These are phyloP conservation scores for Falciphora oryzae DNA, from an alignment of 2,329 filamentous ascomycete genomes.

Conservation along the genomic window DNA sequence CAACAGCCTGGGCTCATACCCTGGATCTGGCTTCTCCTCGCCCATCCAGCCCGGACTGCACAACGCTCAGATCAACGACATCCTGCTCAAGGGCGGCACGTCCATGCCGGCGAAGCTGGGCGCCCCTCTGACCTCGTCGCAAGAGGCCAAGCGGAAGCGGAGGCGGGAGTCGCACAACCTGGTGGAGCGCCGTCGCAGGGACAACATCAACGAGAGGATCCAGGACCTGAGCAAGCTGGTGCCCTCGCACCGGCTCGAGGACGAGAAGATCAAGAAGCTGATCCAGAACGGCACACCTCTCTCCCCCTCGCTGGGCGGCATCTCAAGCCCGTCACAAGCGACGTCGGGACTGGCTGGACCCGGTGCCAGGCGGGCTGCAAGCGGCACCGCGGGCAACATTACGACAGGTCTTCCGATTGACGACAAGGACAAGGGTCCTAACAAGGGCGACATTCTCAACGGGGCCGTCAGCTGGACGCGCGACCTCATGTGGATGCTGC, in stretches of 20 bases:
- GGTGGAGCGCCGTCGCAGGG: slow-evolving; percentile 86
- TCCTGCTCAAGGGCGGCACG: slow-evolving; percentile 79
- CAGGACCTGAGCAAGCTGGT: slow-evolving; percentile 94
- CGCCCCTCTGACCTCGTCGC: slow-evolving; percentile 54
- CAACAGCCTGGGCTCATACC: slow-evolving; percentile 76
- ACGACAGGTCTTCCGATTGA: slow-evolving; percentile 89
- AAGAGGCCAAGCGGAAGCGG: slow-evolving; percentile 89
- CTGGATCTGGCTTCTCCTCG: slow-evolving; percentile 84
- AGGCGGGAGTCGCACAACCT: slow-evolving; percentile 93
- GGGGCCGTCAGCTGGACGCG: slow-evolving; percentile 95
- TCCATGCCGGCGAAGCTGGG: slow-evolving; percentile 86
- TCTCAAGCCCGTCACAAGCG: slow-evolving; percentile 64
- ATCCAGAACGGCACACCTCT: slow-evolving; percentile 87
- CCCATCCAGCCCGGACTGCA: slow-evolving; percentile 64
- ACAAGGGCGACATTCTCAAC: slow-evolving; percentile 98
- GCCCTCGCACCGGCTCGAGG: slow-evolving; percentile 84
- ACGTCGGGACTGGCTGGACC: slow-evolving; percentile 85
- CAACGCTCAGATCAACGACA: slow-evolving; percentile 77
- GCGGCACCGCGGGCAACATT: slow-evolving; percentile 68
- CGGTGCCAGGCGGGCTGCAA: slow-evolving; percentile 72
- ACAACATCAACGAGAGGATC: slow-evolving; percentile 98
- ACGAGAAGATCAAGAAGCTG: slow-evolving; percentile 94
- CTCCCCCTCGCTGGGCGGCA: slow-evolving; percentile 71
- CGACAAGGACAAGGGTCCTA: slow-evolving; percentile 97
- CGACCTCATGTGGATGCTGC: slow-evolving; percentile 95